Base-by-base conservation (phyloP, 345 rosid species). In the Syzygium grande region DNA sequence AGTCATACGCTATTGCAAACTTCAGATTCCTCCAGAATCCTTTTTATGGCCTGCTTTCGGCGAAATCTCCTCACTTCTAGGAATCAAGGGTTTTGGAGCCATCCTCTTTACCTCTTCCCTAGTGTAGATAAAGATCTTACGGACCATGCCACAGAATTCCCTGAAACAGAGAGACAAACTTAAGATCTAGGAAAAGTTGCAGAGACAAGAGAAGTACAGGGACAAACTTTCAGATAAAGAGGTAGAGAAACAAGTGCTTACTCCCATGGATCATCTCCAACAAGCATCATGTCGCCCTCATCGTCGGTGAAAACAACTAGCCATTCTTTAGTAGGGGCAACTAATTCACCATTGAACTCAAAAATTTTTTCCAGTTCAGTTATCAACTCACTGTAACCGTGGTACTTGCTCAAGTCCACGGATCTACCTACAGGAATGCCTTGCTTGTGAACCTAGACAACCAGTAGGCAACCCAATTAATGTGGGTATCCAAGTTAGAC, bases 221-320 rank as follows among this genome's bases (percentile, higher is more conserved):
- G 46, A 30, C 49, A 68, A 10, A 4, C 25, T 43, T 5, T 25
- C 86, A 52, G 59, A 63, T 9, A 43, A 52, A 52, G 17, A 16
- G 77, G 38, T 9, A 43, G 58, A 55, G 25, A 58, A 56, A 9
- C 19, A 59, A 68, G 59, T 41, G 79, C 95, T 90, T 93, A 93
- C 95, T 90, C 91, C 95, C 95, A 93, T 63, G 95, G 95, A 87
- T 93, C 95, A 84, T 93, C 95, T 91, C 95, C 95, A 83, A 91
- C 93, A 38, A 92, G 94, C 95, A 93, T 93, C 93, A 90, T 93
- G 87, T 93, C 95, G 38, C 92, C 93, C 84, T 93, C 95, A 41
- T 93, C 92, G 52, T 93, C 95, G 4, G 93, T 93, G 68, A 91
- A 93, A 30, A 93, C 94, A 86, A 93, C 89, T 88, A 91, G 61